Evolutionary conservation across 1,284 basidiomycete genomes (phyloP), one percentile per base, ranked within the genome.

Genomic region (Rugosomyces carneus): DNA sequence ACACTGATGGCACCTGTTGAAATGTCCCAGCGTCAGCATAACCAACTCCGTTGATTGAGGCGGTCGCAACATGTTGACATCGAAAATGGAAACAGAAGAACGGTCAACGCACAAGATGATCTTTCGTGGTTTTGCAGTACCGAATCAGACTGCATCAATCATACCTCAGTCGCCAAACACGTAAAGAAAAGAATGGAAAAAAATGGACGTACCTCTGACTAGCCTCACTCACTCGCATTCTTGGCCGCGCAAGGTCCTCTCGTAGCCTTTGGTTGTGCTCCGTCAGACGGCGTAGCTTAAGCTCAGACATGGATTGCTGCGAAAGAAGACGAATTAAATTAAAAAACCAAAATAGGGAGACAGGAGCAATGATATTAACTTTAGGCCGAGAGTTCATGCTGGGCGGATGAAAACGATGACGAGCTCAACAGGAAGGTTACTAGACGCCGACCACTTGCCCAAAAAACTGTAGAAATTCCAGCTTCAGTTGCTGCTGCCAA

Each of bases 241-340:
- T 75, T 20, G 92, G 92, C 53, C 94, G 71, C 41, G 85, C 82
- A 50, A 97, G 70, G 63, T 98, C 94, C 68, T 97, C 94, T 59
- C 83, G 73, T 57, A 98, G 69, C 50, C 94, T 77, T 63, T 88
- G 83, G 63, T 97, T 98, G 69, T 97, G 93, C 71, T 98, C 94
- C 50, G 84, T 82, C 55, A 98, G 72, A 47, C 94, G 76, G 40
- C 94, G 81, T 54, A 97, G 84, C 78, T 95, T 96, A 62, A 98
- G 83, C 78, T 97, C 94, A 44, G 89, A 89, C 92, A 97, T 95
- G 57, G 88, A 86, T 71, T 89, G 87, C 70, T 89, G 26, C 2
- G 34, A 1, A 8, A 7, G n/a, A 43, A 15, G 9, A 19, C 8
- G 19, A 37, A 19, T 5, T 37, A 11, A 21, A 19, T 10, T 3